phyloP scores from a whole-genome alignment of 805 yeast genomes.

The Yarrowia osloensis region DNA sequence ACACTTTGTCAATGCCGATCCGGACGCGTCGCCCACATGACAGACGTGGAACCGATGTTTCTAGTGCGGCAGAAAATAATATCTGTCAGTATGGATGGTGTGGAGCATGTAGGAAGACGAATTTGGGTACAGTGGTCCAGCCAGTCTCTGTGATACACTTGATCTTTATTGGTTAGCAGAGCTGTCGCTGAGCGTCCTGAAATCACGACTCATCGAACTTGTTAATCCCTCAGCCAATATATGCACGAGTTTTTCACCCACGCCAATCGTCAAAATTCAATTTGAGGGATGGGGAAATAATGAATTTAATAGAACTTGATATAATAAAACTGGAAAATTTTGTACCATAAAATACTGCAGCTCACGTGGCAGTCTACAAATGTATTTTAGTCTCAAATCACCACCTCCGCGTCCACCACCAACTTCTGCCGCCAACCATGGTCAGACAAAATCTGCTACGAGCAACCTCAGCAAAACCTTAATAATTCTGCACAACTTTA shows the following conservation, averaged over 20 bases:
- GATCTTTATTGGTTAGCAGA: too few relatives aligned
- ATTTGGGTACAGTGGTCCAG: too few relatives aligned
- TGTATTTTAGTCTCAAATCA: too few relatives aligned
- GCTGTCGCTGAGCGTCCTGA: too few relatives aligned
- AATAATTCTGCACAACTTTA: neutral
- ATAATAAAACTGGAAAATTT: neutral
- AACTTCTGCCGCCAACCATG: too few relatives aligned
- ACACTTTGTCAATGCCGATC: neutral
- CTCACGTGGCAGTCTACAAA: too few relatives aligned
- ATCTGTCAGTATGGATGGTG: neutral
- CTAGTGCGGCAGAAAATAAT: slow-evolving; percentile 22
- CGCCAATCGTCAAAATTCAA: neutral
- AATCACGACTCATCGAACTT: neutral
- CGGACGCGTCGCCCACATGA: slow-evolving; percentile 10
- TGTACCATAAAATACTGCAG: too few relatives aligned
- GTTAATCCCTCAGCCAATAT: slow-evolving; percentile 16
- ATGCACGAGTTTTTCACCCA: slow-evolving; percentile 3
- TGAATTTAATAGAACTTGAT: too few relatives aligned
- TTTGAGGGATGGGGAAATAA: neutral
- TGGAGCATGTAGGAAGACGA: too few relatives aligned
- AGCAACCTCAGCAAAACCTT: neutral
- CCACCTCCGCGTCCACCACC: too few relatives aligned
- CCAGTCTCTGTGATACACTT: too few relatives aligned
- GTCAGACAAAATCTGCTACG: too few relatives aligned
- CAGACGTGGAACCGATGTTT: slow-evolving; percentile 22